Percentiles rank a stretch among this genome's conserved stretches.
phyloP scores from a whole-genome alignment of 108 stramenopile species.

The Nitzschia sp. region DNA sequence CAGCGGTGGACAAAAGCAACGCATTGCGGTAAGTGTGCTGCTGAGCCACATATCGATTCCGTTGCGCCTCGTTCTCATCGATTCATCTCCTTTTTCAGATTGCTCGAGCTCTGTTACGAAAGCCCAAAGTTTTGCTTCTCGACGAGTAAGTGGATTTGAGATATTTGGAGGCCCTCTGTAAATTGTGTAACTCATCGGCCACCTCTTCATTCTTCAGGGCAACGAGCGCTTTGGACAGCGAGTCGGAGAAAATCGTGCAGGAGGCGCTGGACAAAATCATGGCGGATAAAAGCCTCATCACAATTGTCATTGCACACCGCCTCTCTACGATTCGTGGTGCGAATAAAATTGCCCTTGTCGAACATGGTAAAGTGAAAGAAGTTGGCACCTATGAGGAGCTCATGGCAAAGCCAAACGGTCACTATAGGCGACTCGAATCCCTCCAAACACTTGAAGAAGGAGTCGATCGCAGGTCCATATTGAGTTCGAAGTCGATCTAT shows the following conservation, averaged over 20 bases:
- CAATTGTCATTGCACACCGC: slow-evolving; percentile 77
- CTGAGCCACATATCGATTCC: not conserved
- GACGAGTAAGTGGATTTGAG: slow-evolving; percentile 65
- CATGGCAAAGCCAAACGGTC: slow-evolving; percentile 40
- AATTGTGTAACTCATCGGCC: not conserved
- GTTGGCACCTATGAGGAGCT: slow-evolving; percentile 81
- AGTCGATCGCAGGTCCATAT: not conserved
- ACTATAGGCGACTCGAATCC: slow-evolving; percentile 46
- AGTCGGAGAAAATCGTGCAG: slow-evolving; percentile 74
- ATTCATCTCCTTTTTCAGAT: slow-evolving; percentile 35
- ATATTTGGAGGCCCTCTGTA: no score
- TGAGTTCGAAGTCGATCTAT: not conserved
- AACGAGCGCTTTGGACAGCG: slow-evolving; percentile 69
- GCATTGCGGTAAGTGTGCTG: slow-evolving; percentile 57
- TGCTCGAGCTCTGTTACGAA: slow-evolving; percentile 79
- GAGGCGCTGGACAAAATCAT: slow-evolving; percentile 73
- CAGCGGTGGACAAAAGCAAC: slow-evolving; percentile 58
- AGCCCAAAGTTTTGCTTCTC: slow-evolving; percentile 62
- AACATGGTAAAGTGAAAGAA: slow-evolving; percentile 61
- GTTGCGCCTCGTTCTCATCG: slow-evolving; percentile 38
- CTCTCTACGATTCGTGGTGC: slow-evolving; percentile 78
- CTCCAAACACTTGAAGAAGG: slow-evolving; percentile 35
- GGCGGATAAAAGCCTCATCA: slow-evolving; percentile 43
- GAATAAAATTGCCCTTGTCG: slow-evolving; percentile 82
- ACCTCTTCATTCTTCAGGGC: slow-evolving; percentile 12